Conservation (phyloP, 805 yeast genomes). For the Candida piceae region DNA sequence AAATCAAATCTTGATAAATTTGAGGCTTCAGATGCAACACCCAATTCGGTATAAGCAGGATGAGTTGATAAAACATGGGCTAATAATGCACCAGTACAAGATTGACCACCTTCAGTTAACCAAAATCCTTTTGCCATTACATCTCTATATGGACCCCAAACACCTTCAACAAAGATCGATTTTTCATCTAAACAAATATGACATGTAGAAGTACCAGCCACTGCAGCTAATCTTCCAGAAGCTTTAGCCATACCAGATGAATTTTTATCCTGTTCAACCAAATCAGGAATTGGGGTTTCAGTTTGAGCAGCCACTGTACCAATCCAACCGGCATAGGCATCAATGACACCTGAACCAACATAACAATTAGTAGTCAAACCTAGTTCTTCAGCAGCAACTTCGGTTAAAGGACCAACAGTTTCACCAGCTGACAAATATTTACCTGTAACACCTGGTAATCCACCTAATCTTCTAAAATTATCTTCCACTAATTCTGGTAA, state of each 20-base stretch:
- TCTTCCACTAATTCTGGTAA: conserved; percentile 74
- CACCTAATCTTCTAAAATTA: conserved; percentile 77
- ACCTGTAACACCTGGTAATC: conserved; percentile 70
- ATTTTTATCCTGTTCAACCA: conserved; percentile 44
- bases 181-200: conserved; percentile 83
- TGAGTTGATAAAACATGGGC: conserved; percentile 85
- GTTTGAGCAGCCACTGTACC: conserved; percentile 95
- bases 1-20: conserved; percentile 75
- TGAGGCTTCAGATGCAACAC: conserved; percentile 60
- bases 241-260: conserved; percentile 50
- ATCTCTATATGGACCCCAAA: conserved; percentile 98
- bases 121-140: conserved; percentile 86
- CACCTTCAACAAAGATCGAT: conserved; percentile 89
- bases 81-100: conserved; percentile 91
- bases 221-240: conserved; percentile 89
- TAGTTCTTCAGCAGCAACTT: conserved; percentile 68
- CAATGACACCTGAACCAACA: conserved; percentile 95
- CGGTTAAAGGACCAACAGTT: conserved; percentile 67
- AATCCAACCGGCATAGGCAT: conserved; percentile 98
- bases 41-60: conserved; percentile 77
- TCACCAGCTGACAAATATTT: conserved; percentile 84
- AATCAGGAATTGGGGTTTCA: conserved; percentile 48
- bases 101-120: conserved; percentile 99
- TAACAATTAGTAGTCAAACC: conserved; percentile 76
- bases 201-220: conserved; percentile 97